Evolutionary conservation across 2,329 filamentous ascomycete species (phyloP), one percentile per base, ranked within the genome.

Genomic region (Pestalotiopsis sp.): DNA sequence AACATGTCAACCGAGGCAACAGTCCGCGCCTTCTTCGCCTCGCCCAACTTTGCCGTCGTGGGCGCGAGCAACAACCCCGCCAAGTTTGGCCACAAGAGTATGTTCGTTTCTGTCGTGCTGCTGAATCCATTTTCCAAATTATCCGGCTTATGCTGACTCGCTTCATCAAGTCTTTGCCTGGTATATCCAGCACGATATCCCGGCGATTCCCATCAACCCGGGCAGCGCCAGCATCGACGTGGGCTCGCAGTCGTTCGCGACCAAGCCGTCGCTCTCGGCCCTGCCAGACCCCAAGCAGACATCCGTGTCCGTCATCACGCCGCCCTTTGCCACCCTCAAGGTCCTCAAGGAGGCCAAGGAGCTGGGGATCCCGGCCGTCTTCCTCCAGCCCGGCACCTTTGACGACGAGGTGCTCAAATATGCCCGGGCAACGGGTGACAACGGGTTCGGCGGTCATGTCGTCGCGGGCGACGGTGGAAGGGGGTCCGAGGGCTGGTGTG

Each of bases 41-140:
- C 91, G 7, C 88, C 91, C 30, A 85, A 87, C 72, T 97, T 95
- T 78, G 94, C 95, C 68, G 95, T 98, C 35, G 94, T 94, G 22
- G 95, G 95, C 74, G 95, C 95, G 48, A 95, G 92, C 77, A 92
- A 92, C 65, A 94, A 97, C 80, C 85, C 92, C 55, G 83, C 85
- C 77, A 98, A 97, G 79, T 98, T 92, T 76, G 95, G 96, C 26
- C 92, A 97, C 80, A 94, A 94, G 83, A 90, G 94, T 94, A 79
- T 68, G 82, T 75, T 38, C 52, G 63, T n/a, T 30, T 24, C 5
- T 10, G 17, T 24, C 9, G 5, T 44, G 10, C 1, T 14, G 2
- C 44, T 55, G 6, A 4, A 52, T 17, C 13, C 10, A 20, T n/a
- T 38, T 9, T 1, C 14, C 10, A 4, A 22, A 0, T 10, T 38